Evolutionary conservation across 192 early-diverging fungal species (phyloP), one percentile per base, ranked within the genome.

Genomic region (Mortierella alpina): DNA sequence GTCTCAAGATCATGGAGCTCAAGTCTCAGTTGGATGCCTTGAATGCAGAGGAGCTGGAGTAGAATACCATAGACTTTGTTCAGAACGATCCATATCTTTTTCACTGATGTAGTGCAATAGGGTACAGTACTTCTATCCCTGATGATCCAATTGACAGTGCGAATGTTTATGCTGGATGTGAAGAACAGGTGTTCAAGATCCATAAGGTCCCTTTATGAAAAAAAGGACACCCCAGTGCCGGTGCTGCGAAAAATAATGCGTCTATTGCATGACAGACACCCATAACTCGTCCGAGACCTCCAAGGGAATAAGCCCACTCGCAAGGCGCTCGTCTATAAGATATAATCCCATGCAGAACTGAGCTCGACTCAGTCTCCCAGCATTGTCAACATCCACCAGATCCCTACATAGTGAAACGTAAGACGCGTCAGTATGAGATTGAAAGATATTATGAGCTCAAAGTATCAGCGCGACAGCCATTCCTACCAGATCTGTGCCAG

Each of bases 321-420:
- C 61, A 14, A 88, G 60, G n/a, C 86, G 73, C 39, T 86, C 85
- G 55, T 86, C 84, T 63, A 88, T 88, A 44, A 88, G 65, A 44
- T 83, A 84, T 55, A 86, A 73, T 0, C 84, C 86, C 61, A 76
- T 77, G 39, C 72, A 75, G 64, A 88, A 88, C 31, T 88, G 82
- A 13, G 73, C 66, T n/a, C 61, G 58, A 42, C 52, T 82, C 1
- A 88, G 52, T 15, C 70, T 45, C 7, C 85, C 85, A 48, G 82
- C 70, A 48, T 80, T 73, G 42, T 83, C 81, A 8, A 75, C 59
- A 59, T 86, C 85, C 66, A 81, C 73, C 41, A 86, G 50, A 39
- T 82, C 72, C 84, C 83, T 84, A 66, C 10, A 47, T 6, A 14
- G 68, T 47, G 17, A 45, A 55, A 52, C 14, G 18, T 22, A 10